A percentile compares a stretch with the other conserved stretches of the same genome.
phyloP scores from a whole-genome alignment of 768 basidiomycete species.

The Phylloporus sp. region DNA sequence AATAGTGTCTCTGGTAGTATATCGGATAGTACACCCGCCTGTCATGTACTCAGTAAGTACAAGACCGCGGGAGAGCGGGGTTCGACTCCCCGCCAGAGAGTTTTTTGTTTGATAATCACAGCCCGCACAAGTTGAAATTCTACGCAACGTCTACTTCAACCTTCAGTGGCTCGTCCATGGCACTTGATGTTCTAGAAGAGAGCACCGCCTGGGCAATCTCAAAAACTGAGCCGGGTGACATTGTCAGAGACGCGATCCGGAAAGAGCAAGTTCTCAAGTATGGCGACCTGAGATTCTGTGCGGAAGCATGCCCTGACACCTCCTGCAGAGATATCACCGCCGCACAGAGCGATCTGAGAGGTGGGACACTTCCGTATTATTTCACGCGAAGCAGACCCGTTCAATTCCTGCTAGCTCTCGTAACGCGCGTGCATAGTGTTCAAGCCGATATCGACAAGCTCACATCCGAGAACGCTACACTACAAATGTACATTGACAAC shows the following conservation, averaged over 20 bases:
- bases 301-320: background rate
- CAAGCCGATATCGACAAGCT: constrained; percentile 82
- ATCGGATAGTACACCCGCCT: constrained; percentile 52
- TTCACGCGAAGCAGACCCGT: background rate
- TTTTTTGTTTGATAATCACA: background rate
- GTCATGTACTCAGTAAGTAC: constrained; percentile 30
- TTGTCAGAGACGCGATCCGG: constrained; percentile 69
- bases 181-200: constrained; percentile 41
- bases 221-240: constrained; percentile 48
- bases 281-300: constrained; percentile 22
- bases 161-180: constrained; percentile 38
- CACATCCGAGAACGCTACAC: constrained; percentile 70
- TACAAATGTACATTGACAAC: constrained; percentile 90
- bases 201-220: constrained; percentile 49
- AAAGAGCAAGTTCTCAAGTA: constrained; percentile 81
- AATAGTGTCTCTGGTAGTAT: constrained; percentile 40
- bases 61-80: constrained; percentile 39
- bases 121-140: background rate
- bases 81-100: constrained; percentile 48
- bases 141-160: background rate
- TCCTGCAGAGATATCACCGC: constrained; percentile 64
- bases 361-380: constrained; percentile 33
- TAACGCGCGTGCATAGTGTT: constrained; percentile 61
- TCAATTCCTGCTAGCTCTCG: constrained; percentile 46
- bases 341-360: constrained; percentile 72